Percentiles rank a stretch among this genome's conserved stretches.
These are phyloP conservation scores for Oryza officinalis DNA, from an alignment of 176 grass and related monocot species.

Conservation along the genomic window DNA sequence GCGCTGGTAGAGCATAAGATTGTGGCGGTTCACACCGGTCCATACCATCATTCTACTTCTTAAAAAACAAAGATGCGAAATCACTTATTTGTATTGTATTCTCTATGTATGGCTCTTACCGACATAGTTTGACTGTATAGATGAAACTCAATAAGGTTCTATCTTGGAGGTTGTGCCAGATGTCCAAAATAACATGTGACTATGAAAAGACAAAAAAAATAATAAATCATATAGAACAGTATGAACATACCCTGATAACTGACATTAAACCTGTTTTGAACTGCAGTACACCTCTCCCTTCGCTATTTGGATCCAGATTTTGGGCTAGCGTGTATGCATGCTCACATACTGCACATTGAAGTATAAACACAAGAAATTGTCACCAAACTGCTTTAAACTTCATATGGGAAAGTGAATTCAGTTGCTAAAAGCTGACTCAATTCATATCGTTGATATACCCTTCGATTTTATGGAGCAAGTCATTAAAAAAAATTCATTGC, in stretches of 20 bases:
- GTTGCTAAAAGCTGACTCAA: neutral
- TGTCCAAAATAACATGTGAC: neutral
- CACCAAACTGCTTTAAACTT: neutral
- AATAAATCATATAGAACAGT: neutral
- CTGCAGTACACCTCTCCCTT: conserved; percentile 91
- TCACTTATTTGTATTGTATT: neutral
- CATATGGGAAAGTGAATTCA: neutral
- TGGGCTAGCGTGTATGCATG: conserved; percentile 84
- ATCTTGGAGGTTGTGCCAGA: neutral
- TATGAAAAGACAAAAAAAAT: neutral
- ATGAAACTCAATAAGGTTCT: neutral
- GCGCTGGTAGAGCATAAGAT: neutral
- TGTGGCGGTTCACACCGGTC: neutral
- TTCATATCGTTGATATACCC: neutral
- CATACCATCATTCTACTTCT: neutral
- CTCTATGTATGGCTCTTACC: neutral
- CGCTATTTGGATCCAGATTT: conserved; percentile 82
- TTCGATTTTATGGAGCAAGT: conserved; percentile 1
- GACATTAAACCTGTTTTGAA: conserved; percentile 97
- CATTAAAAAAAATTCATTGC: neutral
- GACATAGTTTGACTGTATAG: neutral
- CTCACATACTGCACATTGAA: conserved; percentile 72
- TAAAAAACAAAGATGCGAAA: neutral
- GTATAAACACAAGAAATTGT: conserved; percentile 11
- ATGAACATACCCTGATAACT: conserved; percentile 73